Conservation (phyloP, 768 basidiomycete genomes). For the Suillus tomentosus region DNA sequence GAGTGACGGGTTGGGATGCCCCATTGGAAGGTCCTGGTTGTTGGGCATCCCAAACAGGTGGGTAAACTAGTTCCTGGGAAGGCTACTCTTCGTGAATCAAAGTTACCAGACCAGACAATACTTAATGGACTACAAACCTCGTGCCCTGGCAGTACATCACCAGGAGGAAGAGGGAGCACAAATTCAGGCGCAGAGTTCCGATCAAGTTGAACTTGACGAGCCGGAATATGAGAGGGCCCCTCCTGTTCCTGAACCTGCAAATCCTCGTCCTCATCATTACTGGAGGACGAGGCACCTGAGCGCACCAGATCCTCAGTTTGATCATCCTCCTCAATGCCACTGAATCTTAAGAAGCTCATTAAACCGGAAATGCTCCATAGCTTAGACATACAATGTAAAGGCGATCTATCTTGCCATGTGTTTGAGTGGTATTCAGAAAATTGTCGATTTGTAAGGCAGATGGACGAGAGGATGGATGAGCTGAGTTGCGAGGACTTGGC, state of each 20-base stretch:
- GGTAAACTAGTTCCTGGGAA: slow-evolving; percentile 5
- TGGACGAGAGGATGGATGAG: too few relatives aligned
- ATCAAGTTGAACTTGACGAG: slow-evolving; percentile 27
- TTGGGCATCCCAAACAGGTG: slow-evolving; percentile 14
- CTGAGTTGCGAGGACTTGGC: too few relatives aligned
- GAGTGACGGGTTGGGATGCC: slow-evolving; percentile 6
- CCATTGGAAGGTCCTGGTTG: slow-evolving; percentile 4
- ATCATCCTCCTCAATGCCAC: slow-evolving; percentile 26
- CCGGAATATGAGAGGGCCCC: slow-evolving; percentile 25
- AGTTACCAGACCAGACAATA: background rate
- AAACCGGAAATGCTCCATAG: slow-evolving; percentile 56
- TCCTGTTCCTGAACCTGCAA: slow-evolving; percentile 19
- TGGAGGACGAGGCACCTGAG: slow-evolving; percentile 21
- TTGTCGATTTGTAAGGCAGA: too few relatives aligned
- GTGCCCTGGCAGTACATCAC: slow-evolving; percentile 7
- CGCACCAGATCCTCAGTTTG: slow-evolving; percentile 17
- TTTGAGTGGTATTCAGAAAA: too few relatives aligned
- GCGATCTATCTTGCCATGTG: too few relatives aligned
- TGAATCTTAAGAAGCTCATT: slow-evolving; percentile 49
- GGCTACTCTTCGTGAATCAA: slow-evolving; percentile 3
- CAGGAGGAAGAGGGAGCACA: slow-evolving; percentile 21
- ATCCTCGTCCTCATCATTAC: slow-evolving; percentile 27
- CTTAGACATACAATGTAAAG: slow-evolving; percentile 26
- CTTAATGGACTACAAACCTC: background rate
- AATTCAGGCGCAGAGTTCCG: slow-evolving; percentile 13